Evolutionary conservation across 352 stramenopile genomes (phyloP), one percentile per base, ranked within the genome.

Genomic region (Halophytophthora batemanensis): DNA sequence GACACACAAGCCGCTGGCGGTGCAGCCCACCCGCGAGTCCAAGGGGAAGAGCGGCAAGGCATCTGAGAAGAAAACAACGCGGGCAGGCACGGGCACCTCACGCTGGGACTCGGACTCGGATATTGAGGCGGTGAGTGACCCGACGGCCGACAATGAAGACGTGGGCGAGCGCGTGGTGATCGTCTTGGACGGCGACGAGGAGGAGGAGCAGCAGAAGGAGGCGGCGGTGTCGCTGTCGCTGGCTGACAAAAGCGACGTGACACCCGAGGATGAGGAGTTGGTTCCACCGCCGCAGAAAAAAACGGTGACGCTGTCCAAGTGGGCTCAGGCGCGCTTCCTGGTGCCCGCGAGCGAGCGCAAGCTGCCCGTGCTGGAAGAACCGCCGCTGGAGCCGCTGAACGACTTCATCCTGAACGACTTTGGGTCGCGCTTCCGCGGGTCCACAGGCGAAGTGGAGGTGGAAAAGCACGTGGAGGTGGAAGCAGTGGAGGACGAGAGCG

Each of bases 391-490:
- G 53, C 80, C 82, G 38, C 59, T 93, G n/a, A 90, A 89, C 35
- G 82, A 93, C 42, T 87, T 83, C 50, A 93, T 93, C 40, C 56
- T 93, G 36, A 87, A 73, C 35, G 82, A 93, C 46, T 93, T 93
- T 62, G 62, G 79, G 54, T 80, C 80, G 28, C 67, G 82, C 21
- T 87, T 80, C 51, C 80, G 82, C 23, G 78, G 81, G 14, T 28
- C 47, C 10, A 58, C 74, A 1, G 70, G 77, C 29, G 64, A 82
- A 14, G 64, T 88, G 42, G 53, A 56, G 3, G 59, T 87, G 14
- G 59, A 87, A 50, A 82, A 83, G 45, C 43, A 71, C 10, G 64
- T 76, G 2, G 56, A 61, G 6, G 31, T 56, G 14, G 57, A 41
- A 29, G 56, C 55, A 2, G 69, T 44, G 15, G 50, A 61, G n/a